Percentiles rank a stretch among this genome's conserved stretches.
These are phyloP conservation scores for Cordyceps javanica DNA, from an alignment of 2,329 filamentous ascomycete species.

Conservation along the genomic window DNA sequence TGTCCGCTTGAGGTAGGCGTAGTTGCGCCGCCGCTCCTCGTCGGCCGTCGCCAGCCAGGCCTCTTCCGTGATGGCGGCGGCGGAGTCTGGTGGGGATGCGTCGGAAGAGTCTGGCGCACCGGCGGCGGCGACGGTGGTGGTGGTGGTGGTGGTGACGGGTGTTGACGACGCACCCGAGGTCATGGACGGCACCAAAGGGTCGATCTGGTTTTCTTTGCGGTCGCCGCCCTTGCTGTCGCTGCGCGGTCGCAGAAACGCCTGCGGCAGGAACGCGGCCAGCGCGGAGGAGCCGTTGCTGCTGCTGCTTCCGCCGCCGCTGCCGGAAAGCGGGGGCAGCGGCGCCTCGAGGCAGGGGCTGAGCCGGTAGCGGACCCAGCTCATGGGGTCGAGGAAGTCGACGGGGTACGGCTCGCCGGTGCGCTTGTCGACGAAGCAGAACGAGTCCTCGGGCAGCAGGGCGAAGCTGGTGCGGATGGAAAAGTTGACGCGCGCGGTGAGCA, in stretches of 20 bases:
- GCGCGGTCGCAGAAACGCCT: constrained; percentile 35
- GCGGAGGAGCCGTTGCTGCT: constrained; percentile 35
- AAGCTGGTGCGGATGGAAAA: constrained; percentile 86
- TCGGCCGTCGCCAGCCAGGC: constrained; percentile 18
- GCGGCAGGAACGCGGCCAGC: constrained; percentile 42
- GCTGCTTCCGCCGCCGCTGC: constrained; percentile 31
- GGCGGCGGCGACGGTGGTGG: not conserved
- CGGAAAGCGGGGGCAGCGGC: constrained; percentile 53
- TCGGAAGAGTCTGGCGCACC: no score
- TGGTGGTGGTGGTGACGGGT: constrained; percentile 10
- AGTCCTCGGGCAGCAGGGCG: constrained; percentile 77
- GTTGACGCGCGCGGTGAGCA: constrained; percentile 88
- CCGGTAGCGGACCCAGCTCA: constrained; percentile 73
- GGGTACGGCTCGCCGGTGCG: constrained; percentile 72
- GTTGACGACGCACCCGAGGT: constrained; percentile 16
- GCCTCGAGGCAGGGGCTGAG: constrained; percentile 72
- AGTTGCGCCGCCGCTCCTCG: constrained; percentile 28
- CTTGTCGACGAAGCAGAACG: constrained; percentile 81
- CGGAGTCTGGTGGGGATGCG: no score
- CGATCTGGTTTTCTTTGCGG: constrained; percentile 36
- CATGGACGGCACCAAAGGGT: constrained; percentile 23
- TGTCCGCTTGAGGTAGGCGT: constrained; percentile 67
- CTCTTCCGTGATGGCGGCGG: constrained; percentile 10
- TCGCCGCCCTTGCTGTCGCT: constrained; percentile 36
- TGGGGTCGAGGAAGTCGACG: constrained; percentile 75